Base-by-base conservation (phyloP, 2,329 filamentous ascomycete species). In the Ceratocystis eucalypticola region DNA sequence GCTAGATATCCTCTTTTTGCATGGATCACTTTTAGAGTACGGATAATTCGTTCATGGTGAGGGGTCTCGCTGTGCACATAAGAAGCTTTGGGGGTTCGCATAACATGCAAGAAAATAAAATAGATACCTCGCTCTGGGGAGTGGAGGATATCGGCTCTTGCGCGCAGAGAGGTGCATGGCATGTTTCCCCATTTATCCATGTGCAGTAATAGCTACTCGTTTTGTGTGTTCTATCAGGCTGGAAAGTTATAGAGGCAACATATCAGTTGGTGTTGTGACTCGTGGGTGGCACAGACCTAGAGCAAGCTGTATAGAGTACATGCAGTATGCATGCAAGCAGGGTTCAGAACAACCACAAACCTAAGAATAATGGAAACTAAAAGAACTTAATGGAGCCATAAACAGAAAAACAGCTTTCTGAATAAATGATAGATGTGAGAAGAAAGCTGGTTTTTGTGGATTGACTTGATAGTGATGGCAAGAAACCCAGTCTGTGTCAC, bases 201-300 rank as follows among this genome's bases (percentile, higher is more conserved):
- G 55, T 59, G 55, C 55, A 59, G 55, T 25, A 37, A 20, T 20
- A 7, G 17, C 25, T 41, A 20, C 25, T n/a, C 15, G 55, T 59
- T 37, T 59, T 37, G 55, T 37, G 55, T 6, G 28, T 59, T 59
- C 55, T 37, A 59, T 59, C 55, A n/a, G 28, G 33, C 30, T 30
- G 28, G 30, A 15, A 17, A n/a, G n/a, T n/a, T 30, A 37, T 59
- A 59, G 12, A 37, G 6, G 30, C 33, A n/a, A 59, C 33, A 33
- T 33, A 33, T 59, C 28, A 37, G 12, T 37, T 59, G 17, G 55
- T 59, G 55, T 59, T 59, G 28, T 37, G 55, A n/a, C 53, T 30
- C 55, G 55, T 59, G 28, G 55, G 55, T 59, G 59, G 59, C 59
- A 62, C 33, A 62, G 59, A 62, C 41, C n/a, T 33, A 62, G 59